Evolutionary conservation across 2,329 filamentous ascomycete species (phyloP).

Genomic region (Cordyceps tenuipes): DNA sequence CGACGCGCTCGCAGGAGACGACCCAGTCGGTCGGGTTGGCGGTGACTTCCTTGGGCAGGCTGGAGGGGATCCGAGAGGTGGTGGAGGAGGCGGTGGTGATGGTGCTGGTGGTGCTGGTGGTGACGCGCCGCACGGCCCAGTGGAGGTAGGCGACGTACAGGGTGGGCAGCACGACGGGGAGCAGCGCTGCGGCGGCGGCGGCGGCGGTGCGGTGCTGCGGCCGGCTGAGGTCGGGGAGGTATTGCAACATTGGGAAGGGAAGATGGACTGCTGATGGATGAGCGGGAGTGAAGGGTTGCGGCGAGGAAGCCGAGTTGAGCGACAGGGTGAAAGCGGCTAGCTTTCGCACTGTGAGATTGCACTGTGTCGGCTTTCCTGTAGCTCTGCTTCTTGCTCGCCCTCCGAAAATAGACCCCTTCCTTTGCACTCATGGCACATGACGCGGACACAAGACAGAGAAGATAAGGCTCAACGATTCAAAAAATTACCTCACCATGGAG

Average conservation of each 20-base stretch:
- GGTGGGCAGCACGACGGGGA: constrained; percentile 12
- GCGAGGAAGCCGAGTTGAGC: neutral
- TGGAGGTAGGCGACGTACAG: constrained; percentile 14
- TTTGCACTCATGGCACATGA: too few relatives aligned
- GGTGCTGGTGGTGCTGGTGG: constrained; percentile 7
- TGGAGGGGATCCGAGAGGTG: neutral
- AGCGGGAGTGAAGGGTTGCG: neutral
- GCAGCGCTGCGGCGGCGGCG: neutral
- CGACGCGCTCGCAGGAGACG: constrained; percentile 22
- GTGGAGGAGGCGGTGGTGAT: too few relatives aligned
- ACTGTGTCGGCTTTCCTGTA: neutral
- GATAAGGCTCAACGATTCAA: too few relatives aligned
- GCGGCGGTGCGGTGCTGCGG: neutral
- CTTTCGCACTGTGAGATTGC: neutral
- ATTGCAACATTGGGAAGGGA: neutral
- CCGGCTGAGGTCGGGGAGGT: neutral
- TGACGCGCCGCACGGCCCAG: constrained; percentile 10
- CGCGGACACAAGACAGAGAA: too few relatives aligned
- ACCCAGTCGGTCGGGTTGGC: constrained; percentile 18
- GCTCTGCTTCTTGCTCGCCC: too few relatives aligned
- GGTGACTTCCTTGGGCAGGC: constrained; percentile 18
- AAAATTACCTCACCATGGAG: too few relatives aligned
- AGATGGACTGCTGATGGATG: neutral
- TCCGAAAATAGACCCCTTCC: too few relatives aligned
- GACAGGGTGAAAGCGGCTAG: neutral